phyloP scores from a whole-genome alignment of 352 stramenopile genomes.

The Phytophthora citricola region DNA sequence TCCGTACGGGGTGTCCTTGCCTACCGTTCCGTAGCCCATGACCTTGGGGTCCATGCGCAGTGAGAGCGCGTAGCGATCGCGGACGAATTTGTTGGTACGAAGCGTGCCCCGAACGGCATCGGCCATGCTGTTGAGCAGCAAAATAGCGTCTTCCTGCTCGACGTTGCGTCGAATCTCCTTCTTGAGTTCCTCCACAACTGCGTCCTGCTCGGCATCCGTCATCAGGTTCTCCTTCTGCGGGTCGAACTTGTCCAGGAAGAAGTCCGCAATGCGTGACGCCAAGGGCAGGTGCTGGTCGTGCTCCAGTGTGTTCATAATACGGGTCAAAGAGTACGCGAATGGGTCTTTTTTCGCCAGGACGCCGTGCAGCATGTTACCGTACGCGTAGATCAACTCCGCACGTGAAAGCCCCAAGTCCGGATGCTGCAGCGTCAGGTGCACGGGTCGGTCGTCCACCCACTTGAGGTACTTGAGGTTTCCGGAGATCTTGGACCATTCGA shows the following conservation, averaged over 20 bases:
- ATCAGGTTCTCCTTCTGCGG: constrained; percentile 48
- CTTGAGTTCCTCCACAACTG: constrained; percentile 61
- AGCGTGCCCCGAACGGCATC: constrained; percentile 79
- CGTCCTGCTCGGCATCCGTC: constrained; percentile 53
- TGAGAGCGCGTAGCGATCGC: constrained; percentile 82
- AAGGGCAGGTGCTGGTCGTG: constrained; percentile 91
- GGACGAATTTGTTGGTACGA: constrained; percentile 86
- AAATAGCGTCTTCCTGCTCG: constrained; percentile 75
- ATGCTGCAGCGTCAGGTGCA: constrained; percentile 81
- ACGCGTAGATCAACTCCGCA: constrained; percentile 96
- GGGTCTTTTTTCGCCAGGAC: constrained; percentile 94
- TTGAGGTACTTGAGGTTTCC: constrained; percentile 92
- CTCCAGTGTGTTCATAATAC: constrained; percentile 94
- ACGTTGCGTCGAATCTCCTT: constrained; percentile 78
- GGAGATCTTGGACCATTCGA: constrained; percentile 85
- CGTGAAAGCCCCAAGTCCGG: constrained; percentile 92
- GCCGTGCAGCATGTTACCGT: constrained; percentile 96
- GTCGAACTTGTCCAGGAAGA: constrained; percentile 94
- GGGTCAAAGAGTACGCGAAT: constrained; percentile 94
- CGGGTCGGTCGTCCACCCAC: constrained; percentile 84
- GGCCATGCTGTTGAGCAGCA: constrained; percentile 80
- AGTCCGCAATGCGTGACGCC: constrained; percentile 93
- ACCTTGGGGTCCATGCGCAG: constrained; percentile 81
- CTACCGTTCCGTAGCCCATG: constrained; percentile 82
- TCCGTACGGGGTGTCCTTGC: constrained; percentile 93